phyloP scores from a whole-genome alignment of 495 filamentous ascomycete species.

The Tuber aestivum region DNA sequence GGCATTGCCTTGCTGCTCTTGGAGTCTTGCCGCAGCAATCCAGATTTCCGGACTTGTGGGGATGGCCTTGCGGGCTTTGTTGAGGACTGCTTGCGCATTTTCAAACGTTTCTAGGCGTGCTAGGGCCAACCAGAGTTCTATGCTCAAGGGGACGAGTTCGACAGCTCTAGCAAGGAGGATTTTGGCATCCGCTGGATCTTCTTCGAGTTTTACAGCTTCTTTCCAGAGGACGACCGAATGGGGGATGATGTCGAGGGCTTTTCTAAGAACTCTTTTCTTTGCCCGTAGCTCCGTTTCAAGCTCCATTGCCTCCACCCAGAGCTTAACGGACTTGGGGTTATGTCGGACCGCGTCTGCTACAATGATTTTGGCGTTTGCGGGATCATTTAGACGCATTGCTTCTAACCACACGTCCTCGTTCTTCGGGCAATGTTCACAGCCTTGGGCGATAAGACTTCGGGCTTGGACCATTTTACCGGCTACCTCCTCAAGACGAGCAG shows the following conservation, averaged over 20 bases:
- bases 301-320: slow-evolving; percentile 95
- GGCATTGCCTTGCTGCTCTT: slow-evolving; percentile 77
- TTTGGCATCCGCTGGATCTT: slow-evolving; percentile 76
- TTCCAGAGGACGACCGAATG: slow-evolving; percentile 95
- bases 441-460: slow-evolving; percentile 73
- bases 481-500: slow-evolving; percentile 83
- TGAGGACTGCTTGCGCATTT: slow-evolving; percentile 88
- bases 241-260: slow-evolving; percentile 81
- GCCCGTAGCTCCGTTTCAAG: slow-evolving; percentile 71
- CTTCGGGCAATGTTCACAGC: slow-evolving; percentile 84
- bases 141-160: slow-evolving; percentile 84
- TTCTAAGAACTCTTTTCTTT: slow-evolving; percentile 83
- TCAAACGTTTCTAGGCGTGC: slow-evolving; percentile 81
- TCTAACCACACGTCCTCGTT: slow-evolving; percentile 95
- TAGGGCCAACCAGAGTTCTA: slow-evolving; percentile 91
- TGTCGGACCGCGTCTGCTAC: slow-evolving; percentile 89
- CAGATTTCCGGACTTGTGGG: slow-evolving; percentile 90
- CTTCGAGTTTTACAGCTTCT: slow-evolving; percentile 91
- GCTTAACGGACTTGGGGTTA: slow-evolving; percentile 76
- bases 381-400: slow-evolving; percentile 84
- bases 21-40: slow-evolving; percentile 86
- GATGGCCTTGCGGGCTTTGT: slow-evolving; percentile 87
- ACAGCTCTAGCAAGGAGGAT: slow-evolving; percentile 86
- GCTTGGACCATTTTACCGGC: slow-evolving; percentile 86
- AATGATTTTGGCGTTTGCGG: slow-evolving; percentile 88